Evolutionary conservation across 2,329 filamentous ascomycete species (phyloP), one percentile per base, ranked within the genome.

Genomic region (Botrytis paeoniae): DNA sequence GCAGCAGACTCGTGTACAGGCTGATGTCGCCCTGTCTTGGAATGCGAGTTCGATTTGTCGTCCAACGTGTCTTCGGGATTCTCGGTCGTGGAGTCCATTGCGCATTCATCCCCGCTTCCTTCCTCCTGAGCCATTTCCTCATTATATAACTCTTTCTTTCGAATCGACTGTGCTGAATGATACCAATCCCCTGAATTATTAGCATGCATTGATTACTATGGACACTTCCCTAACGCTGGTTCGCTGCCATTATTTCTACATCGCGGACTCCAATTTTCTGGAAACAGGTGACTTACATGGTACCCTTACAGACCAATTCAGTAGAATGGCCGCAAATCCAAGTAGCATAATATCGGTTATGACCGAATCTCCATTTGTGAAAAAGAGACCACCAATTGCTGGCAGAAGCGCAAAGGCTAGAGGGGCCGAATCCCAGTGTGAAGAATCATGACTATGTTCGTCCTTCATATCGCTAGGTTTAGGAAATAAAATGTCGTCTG

Each of bases 281-380:
- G 1, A 20, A 29, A 25, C 4, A 29, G 25, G 4, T 41, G 16
- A 71, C 69, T 71, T 45, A 71, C 95, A 98, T 78, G 95, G 95
- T 77, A 96, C 86, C 72, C 93, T 91, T 61, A 98, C 92, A 66
- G 93, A 95, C 93, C 94, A 98, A 81, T 97, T 95, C 75, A 98
- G 85, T 79, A 98, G 97, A 62, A 98, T 87, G 7, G 92, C 93
- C 3, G 93, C 93, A 75, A 98, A 82, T 4, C 88, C 89, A 45
- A 98, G 83, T 48, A 98, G 85, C 78, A 96, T 91, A 41, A 97
- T 83, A 82, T 98, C 95, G 0, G 94, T 97, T 71, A 95, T 89
- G 75, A 98, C 87, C 0, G 91, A 89, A 77, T 91, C 92, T 20
- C 95, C 95, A 83, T 97, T 93, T 74, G 92, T 88, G 81, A 97